phyloP scores from a whole-genome alignment of 1,284 basidiomycete species.

The Trametes pubescens region DNA sequence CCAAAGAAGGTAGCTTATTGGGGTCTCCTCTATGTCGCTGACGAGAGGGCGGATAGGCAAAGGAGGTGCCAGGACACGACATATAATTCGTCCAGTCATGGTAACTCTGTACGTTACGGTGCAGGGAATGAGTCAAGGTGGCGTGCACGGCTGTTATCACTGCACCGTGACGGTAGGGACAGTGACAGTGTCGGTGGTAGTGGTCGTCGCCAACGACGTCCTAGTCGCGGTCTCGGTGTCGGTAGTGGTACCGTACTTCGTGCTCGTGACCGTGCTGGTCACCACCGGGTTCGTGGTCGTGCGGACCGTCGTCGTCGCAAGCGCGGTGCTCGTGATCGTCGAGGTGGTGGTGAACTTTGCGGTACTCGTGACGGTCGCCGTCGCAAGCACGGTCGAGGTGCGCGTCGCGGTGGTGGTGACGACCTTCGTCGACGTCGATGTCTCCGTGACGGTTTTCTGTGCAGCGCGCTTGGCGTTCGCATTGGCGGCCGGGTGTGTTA shows the following conservation, averaged over 20 bases:
- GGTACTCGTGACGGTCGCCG: slow-evolving; percentile 2
- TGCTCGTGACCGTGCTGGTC: slow-evolving; percentile 13
- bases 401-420: neutral
- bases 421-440: neutral
- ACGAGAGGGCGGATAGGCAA: no score
- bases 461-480: slow-evolving; percentile 6
- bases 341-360: neutral
- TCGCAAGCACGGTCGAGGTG: neutral
- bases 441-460: neutral
- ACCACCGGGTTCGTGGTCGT: slow-evolving; percentile 7
- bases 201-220: neutral
- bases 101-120: no score
- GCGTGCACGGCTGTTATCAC: neutral
- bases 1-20: no score
- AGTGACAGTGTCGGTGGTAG: neutral
- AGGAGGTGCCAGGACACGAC: no score
- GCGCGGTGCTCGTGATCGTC: slow-evolving; percentile 1
- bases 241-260: neutral
- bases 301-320: neutral
- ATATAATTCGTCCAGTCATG: no score
- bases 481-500: neutral
- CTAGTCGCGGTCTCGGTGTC: neutral
- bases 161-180: neutral
- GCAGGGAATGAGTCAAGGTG: no score
- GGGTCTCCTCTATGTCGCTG: no score